Base-by-base conservation (phyloP, 75 land plant genomes). In the Sequoiadendron giganteum region DNA sequence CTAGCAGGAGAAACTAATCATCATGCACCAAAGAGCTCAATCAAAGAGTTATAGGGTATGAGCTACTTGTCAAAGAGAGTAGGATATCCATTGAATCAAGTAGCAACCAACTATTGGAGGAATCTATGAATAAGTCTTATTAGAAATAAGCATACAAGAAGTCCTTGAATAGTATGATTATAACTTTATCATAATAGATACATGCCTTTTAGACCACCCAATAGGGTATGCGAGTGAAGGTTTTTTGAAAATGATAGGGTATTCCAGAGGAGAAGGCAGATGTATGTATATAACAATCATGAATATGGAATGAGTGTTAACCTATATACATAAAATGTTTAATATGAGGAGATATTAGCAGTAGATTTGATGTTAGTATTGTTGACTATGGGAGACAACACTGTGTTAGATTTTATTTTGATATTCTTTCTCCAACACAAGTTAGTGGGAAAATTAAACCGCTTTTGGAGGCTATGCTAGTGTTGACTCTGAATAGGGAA, bases 151-250 rank as follows among this genome's bases (percentile, higher is more conserved):
- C 87, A 89, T 91, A 16, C 49, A 87, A 10, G 94, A 94, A 49
- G 94, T 93, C 16, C 91, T 97, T 75, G 90, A 92, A 40, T 91
- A 91, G 36, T 65, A 88, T 14, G 94, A 89, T 10, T 88, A 43
- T 85, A 90, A 72, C 80, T 96, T 96, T 88, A 88, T 93, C 16
- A 91, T 97, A 89, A 94, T 94, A 32, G 97, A 96, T 73, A 96
- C 97, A 16, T 81, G 85, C 39, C 86, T 96, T 39, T 58, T 92
- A 9, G 99, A 95, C 81, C 95, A 96, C 85, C 98, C 98, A 6
- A 93, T 97, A 43, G 96, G 95, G 48, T 97, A 90, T 83, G 98
- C 96, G 10, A 95, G 98, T 90, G 89, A 87, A 4, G 97, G 96
- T 6, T 97, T 97, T 90, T 78, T 95, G 86, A 90, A 91, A 73